Evolutionary conservation across 2,329 filamentous ascomycete species (phyloP).

Genomic region (Elsinoe australis): DNA sequence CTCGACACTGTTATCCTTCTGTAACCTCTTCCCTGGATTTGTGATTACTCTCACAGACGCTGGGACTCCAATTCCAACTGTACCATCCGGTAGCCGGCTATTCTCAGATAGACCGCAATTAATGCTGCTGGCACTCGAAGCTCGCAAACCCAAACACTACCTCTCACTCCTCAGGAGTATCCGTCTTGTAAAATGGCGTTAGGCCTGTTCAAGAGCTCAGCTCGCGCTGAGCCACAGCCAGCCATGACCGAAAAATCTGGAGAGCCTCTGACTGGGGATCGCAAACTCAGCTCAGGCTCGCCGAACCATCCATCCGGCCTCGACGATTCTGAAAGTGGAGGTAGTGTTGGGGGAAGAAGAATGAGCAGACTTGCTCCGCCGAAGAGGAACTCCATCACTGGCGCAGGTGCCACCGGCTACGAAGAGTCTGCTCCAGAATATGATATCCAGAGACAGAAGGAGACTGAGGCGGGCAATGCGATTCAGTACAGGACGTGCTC

Average conservation of each 20-base stretch:
- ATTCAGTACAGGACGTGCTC: constrained; percentile 92
- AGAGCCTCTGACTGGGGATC: constrained; percentile 21
- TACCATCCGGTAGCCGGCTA: not conserved
- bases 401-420: constrained; percentile 19
- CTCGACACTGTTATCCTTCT: not conserved
- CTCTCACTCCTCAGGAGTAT: constrained; percentile 37
- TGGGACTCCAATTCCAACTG: not conserved
- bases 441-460: constrained; percentile 60
- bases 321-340: constrained; percentile 24
- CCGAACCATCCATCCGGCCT: constrained; percentile 21
- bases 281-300: constrained; percentile 22
- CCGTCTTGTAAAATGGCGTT: constrained; percentile 47
- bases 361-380: constrained; percentile 38
- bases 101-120: constrained; percentile 22
- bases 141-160: constrained; percentile 33
- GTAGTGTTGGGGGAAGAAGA: constrained; percentile 29
- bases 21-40: not conserved
- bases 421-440: constrained; percentile 34
- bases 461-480: constrained; percentile 64
- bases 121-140: constrained; percentile 33
- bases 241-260: constrained; percentile 18
- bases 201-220: constrained; percentile 25
- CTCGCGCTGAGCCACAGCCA: constrained; percentile 18
- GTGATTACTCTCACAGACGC: not conserved
- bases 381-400: constrained; percentile 31